Conservation (phyloP, 202 grass and related monocot genomes). For the Setaria italica region DNA sequence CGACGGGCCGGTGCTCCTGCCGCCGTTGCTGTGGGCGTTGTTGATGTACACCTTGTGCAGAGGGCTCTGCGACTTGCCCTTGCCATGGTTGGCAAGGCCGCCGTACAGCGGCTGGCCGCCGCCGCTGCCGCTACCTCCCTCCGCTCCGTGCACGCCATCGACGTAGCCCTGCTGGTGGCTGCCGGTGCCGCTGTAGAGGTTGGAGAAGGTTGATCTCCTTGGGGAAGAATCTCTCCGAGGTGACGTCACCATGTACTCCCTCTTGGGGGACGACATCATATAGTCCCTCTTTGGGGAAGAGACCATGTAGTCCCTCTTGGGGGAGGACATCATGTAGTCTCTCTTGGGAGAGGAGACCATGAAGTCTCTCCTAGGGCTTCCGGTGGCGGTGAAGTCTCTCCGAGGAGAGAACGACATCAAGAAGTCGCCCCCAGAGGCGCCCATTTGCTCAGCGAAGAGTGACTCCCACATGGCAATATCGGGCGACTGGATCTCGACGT, state of each 20-base stretch:
- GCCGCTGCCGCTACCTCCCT: not conserved
- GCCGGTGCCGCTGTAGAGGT: slow-evolving; percentile 23
- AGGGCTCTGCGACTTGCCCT: slow-evolving; percentile 59
- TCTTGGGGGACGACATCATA: slow-evolving; percentile 59
- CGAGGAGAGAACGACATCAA: slow-evolving; percentile 58
- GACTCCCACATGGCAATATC: slow-evolving; percentile 69
- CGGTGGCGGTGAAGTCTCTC: slow-evolving; percentile 53
- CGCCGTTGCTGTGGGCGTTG: slow-evolving; percentile 43
- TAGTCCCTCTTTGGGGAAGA: slow-evolving; percentile 59
- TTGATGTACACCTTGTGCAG: slow-evolving; percentile 65
- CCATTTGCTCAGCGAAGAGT: slow-evolving; percentile 65
- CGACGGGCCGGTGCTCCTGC: slow-evolving; percentile 42
- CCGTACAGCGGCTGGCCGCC: not conserved
- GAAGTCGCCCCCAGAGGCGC: slow-evolving; percentile 47
- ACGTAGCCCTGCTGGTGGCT: slow-evolving; percentile 40
- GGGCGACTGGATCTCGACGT: slow-evolving; percentile 64
- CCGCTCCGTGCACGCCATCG: slow-evolving; percentile 41
- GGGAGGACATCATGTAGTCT: slow-evolving; percentile 66
- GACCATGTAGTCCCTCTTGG: slow-evolving; percentile 63
- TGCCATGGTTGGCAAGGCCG: slow-evolving; percentile 25
- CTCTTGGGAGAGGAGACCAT: slow-evolving; percentile 60
- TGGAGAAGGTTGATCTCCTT: slow-evolving; percentile 50
- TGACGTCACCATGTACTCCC: slow-evolving; percentile 67
- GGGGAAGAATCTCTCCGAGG: slow-evolving; percentile 60
- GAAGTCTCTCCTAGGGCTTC: slow-evolving; percentile 58